Percentiles rank a stretch among this genome's conserved stretches.
Conservation (phyloP, 2,329 filamentous ascomycete genomes). For the Aspergillus spinulosporus region DNA sequence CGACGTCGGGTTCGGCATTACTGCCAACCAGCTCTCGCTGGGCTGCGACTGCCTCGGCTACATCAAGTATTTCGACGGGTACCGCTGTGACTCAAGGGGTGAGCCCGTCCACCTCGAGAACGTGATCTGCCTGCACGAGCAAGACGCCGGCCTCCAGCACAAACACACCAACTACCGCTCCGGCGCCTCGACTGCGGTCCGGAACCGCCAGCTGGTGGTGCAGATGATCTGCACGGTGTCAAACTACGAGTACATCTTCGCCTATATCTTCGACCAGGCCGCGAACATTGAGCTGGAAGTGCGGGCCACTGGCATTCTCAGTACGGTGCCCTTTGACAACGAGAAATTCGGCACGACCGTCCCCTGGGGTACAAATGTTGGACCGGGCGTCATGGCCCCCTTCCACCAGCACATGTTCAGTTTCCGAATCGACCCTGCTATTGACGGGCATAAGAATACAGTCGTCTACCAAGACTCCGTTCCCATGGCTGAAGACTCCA, state of each 20-base stretch:
- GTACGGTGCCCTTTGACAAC: conserved; percentile 65
- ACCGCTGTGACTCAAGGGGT: conserved; percentile 61
- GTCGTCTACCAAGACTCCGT: conserved; percentile 59
- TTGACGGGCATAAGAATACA: conserved; percentile 58
- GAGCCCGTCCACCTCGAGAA: conserved; percentile 61
- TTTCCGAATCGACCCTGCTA: conserved; percentile 62
- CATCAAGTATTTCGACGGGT: conserved; percentile 66
- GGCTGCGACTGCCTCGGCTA: conserved; percentile 71
- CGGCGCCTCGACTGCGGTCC: conserved; percentile 61
- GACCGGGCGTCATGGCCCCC: conserved; percentile 66
- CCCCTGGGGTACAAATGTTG: conserved; percentile 68
- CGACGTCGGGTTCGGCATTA: conserved; percentile 66
- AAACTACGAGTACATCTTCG: conserved; percentile 74
- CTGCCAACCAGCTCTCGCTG: conserved; percentile 68
- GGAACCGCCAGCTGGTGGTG: conserved; percentile 66
- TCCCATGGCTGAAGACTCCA: conserved; percentile 52
- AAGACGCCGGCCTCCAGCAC: conserved; percentile 68
- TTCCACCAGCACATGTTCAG: conserved; percentile 79
- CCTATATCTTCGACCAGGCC: conserved; percentile 71
- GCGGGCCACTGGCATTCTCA: conserved; percentile 67
- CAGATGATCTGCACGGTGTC: conserved; percentile 71
- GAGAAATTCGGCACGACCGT: conserved; percentile 59
- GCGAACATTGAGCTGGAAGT: conserved; percentile 68
- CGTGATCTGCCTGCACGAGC: conserved; percentile 69
- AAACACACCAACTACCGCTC: conserved; percentile 74